Evolutionary conservation across 2,329 filamentous ascomycete genomes (phyloP).

Genomic region (Fusarium setosum): DNA sequence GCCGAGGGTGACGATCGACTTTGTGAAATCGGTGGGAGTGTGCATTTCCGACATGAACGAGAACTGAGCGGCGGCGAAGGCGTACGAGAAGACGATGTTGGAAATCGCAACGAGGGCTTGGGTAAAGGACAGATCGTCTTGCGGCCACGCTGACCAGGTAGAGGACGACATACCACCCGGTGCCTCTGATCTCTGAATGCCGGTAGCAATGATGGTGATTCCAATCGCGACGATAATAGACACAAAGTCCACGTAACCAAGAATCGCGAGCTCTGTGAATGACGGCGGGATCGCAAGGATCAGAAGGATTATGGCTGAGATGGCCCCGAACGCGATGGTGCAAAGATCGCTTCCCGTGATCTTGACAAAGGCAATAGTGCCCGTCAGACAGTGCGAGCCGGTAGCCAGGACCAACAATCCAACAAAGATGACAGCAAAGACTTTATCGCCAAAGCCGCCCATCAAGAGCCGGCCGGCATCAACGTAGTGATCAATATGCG

Average conservation of each 20-base stretch:
- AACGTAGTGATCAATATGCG: constrained; percentile 1
- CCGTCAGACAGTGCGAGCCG: constrained; percentile 1
- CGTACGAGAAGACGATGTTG: constrained; percentile 1
- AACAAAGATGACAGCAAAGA: background rate
- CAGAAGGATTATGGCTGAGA: background rate
- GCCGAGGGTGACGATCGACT: constrained; percentile 1
- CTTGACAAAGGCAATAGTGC: background rate
- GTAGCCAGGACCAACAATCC: background rate
- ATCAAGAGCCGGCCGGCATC: background rate
- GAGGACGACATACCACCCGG: background rate
- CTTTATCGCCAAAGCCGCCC: background rate
- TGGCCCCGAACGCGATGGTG: background rate
- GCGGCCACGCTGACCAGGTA: background rate
- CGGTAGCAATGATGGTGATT: background rate
- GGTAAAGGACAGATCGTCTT: background rate
- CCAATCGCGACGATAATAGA: constrained; percentile 1
- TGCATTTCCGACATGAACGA: constrained; percentile 1
- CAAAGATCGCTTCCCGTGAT: background rate
- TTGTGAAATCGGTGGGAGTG: background rate
- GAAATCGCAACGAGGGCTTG: background rate
- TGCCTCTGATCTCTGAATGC: background rate
- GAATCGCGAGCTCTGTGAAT: constrained; percentile 2
- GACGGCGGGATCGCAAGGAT: background rate
- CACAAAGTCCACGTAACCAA: background rate
- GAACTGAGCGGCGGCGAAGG: constrained; percentile 1